These are phyloP conservation scores for Corniculantispora saksenae DNA, from an alignment of 2,329 filamentous ascomycete genomes.

Conservation along the genomic window DNA sequence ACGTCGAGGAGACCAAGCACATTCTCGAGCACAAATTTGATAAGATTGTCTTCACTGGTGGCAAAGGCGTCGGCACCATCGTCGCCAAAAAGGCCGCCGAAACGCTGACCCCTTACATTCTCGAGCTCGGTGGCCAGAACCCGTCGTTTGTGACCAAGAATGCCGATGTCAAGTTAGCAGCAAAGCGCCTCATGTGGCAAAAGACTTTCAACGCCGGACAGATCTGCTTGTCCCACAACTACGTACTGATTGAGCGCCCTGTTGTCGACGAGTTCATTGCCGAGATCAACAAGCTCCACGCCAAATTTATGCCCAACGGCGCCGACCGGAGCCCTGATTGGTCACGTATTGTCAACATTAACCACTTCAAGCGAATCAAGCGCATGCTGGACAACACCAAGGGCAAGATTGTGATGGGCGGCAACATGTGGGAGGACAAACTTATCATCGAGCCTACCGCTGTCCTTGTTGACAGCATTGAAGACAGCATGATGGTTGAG, in stretches of 20 bases:
- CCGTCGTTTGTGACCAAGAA: constrained; percentile 88
- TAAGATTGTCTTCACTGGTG: constrained; percentile 97
- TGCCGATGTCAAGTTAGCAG: constrained; percentile 77
- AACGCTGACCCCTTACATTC: constrained; percentile 80
- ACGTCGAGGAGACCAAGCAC: constrained; percentile 74
- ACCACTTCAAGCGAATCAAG: constrained; percentile 81
- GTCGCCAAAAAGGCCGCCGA: constrained; percentile 87
- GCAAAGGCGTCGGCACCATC: constrained; percentile 76
- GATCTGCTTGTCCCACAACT: constrained; percentile 91
- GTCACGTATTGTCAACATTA: constrained; percentile 75
- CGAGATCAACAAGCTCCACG: constrained; percentile 69
- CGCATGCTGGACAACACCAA: constrained; percentile 82
- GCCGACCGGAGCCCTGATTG: constrained; percentile 77
- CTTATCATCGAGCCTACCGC: constrained; percentile 90
- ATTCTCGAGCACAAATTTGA: constrained; percentile 90
- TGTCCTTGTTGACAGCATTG: constrained; percentile 72
- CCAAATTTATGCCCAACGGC: constrained; percentile 82
- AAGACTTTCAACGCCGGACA: constrained; percentile 88
- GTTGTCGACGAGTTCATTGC: constrained; percentile 71
- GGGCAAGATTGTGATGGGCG: constrained; percentile 86
- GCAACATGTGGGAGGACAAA: constrained; percentile 75
- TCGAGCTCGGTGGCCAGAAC: constrained; percentile 91
- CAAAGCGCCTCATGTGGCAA: constrained; percentile 82
- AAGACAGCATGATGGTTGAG: constrained; percentile 75
- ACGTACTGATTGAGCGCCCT: constrained; percentile 78